Base-by-base conservation (phyloP, 805 yeast species). In the Metschnikowia cubensis region DNA sequence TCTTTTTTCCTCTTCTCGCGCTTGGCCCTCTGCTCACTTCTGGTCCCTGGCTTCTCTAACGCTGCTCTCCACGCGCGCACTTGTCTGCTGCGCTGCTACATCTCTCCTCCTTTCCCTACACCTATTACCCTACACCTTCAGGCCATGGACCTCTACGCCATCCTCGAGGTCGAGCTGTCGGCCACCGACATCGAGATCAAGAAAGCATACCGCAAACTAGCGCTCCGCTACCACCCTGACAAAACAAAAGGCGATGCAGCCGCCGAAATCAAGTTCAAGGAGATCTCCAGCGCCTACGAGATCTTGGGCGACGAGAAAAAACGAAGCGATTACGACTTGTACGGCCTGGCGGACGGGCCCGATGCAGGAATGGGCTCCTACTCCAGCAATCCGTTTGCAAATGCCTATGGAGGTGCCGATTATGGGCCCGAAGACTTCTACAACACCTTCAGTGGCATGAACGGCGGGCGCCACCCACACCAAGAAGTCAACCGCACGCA, bases 181-280 rank as follows among this genome's bases (percentile, higher is more conserved):
- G 96, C 97, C 0, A 69, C 89, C 1, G 68, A 80, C 32, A 70
- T 69, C 1, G 97, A 91, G 55, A 88, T 92, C 63, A 85, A 85
- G 59, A 83, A 80, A 65, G 96, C 97, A 0, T 92, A 89, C 68
- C 78, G 95, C 56, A 86, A 83, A 58, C 76, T 89, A 44, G 98
- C 98, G 10, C 74, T 92, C 36, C 73, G 75, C 52, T 81, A 84
- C 59, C 98, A 92, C 67, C 98, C 98, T 0, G 98, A 92, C 66
- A 92, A 94, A 64, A 90, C 82, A 1, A 64, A 81, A 0, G 88
- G 82, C 56, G 81, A 79, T 8, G 82, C 81, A 20, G 80, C 73
- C 17, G 87, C 96, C 3, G 97, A 89, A 66, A 71, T 78, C 53
- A 80, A 77, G 62, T 92, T 92, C 69, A 92, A 92, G 65, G 91